phyloP scores from a whole-genome alignment of 2,329 filamentous ascomycete species.

The Stemphylium lycopersici region DNA sequence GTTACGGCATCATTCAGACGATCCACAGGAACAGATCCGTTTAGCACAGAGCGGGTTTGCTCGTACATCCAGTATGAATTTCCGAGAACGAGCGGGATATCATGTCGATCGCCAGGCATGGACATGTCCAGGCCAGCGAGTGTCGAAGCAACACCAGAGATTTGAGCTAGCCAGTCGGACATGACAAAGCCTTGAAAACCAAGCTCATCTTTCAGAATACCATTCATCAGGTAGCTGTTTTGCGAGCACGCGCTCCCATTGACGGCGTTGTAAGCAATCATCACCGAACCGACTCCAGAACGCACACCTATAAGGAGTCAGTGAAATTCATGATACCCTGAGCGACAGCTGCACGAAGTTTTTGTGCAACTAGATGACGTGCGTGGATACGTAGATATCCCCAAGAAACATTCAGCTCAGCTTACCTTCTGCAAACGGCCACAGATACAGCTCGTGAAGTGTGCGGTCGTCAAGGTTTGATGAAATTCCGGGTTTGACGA shows the following conservation, averaged over 20 bases:
- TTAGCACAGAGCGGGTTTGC: slow-evolving; percentile 77
- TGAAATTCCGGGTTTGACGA: slow-evolving; percentile 44
- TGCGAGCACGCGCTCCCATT: slow-evolving; percentile 65
- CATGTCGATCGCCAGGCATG: slow-evolving; percentile 73
- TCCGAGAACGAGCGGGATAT: slow-evolving; percentile 42
- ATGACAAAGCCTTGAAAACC: slow-evolving; percentile 76
- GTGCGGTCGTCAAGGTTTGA: slow-evolving; percentile 77
- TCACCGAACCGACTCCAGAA: slow-evolving; percentile 78
- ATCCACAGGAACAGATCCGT: slow-evolving; percentile 80
- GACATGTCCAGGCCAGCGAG: slow-evolving; percentile 84
- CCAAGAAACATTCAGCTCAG: not conserved
- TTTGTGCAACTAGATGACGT: not conserved
- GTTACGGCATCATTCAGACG: slow-evolving; percentile 88
- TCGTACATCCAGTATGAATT: slow-evolving; percentile 72
- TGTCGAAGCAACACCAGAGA: slow-evolving; percentile 78
- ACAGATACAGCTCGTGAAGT: slow-evolving; percentile 79
- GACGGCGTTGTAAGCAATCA: slow-evolving; percentile 75
- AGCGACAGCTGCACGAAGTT: too few relatives aligned
- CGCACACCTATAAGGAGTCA: slow-evolving; percentile 56
- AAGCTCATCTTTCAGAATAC: slow-evolving; percentile 83
- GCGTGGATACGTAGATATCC: not conserved
- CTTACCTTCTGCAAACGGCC: slow-evolving; percentile 77
- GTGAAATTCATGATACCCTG: not conserved
- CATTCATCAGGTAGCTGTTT: slow-evolving; percentile 82
- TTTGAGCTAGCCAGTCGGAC: slow-evolving; percentile 86